Evolutionary conservation across 192 early-diverging fungal genomes (phyloP), one percentile per base, ranked within the genome.

Genomic region (Entomortierella beljakovae): DNA sequence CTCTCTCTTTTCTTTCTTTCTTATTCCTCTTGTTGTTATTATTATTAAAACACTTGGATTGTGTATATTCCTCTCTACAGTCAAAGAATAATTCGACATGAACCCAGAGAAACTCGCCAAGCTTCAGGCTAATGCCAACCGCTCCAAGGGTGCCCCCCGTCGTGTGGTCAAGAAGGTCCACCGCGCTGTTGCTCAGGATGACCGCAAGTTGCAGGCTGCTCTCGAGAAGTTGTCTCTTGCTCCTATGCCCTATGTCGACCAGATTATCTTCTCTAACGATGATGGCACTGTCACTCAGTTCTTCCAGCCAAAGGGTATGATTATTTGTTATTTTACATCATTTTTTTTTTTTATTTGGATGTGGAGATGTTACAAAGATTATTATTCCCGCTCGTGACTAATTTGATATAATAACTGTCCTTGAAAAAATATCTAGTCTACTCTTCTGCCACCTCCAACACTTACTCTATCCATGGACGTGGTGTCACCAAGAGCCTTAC

Each of bases 181-280:
- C 57, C 71, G 82, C 68, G 29, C 86, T 50, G 70, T 84, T 55
- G 89, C 85, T 35, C 86, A 90, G 82, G 95, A 99, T 82, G 96
- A 97, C 87, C 95, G 94, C 80, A 97, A 97, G 92, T 92, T 98
- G 43, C 87, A 92, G 70, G 85, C 90, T 60, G 88, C 92, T 59
- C 87, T 98, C 64, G 95, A 93, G 80, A 97, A 97, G 90, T 89
- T 98, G 57, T 89, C 92, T 71, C 89, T 94, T 43, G 92, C 94
- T 84, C 86, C 89, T 64, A 87, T 97, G 68, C 81, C 87, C 80
- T 88, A 86, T 66, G 92, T 98, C 68, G 97, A 98, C 87, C 92
- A 97, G 69, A 93, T 99, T 84, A 98, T 98, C 91, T 97, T 99
- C 92, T 98, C 98, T 88, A 92, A 89, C 84, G 90, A 90, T 46